phyloP scores from a whole-genome alignment of 2,329 filamentous ascomycete genomes.

The Phaeophleospora eucalypticola region DNA sequence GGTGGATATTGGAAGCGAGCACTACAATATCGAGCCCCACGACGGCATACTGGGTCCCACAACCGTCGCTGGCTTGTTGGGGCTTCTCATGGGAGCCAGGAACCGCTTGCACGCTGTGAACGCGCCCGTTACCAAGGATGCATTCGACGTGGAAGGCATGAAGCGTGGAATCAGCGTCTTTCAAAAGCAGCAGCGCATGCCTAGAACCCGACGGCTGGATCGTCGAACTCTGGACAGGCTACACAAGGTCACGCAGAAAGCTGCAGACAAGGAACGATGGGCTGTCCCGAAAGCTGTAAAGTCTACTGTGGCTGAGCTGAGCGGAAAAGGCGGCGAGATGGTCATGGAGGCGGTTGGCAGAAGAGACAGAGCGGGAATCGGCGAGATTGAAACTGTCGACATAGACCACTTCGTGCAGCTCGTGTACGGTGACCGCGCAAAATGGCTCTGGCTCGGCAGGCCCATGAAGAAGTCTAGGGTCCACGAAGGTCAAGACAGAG shows the following conservation, averaged over 20 bases:
- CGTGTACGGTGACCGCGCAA: constrained; percentile 74
- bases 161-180: constrained; percentile 84
- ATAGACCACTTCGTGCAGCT: constrained; percentile 78
- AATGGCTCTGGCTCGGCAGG: constrained; percentile 95
- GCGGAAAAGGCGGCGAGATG: constrained; percentile 89
- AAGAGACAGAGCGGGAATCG: constrained; percentile 82
- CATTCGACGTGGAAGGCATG: constrained; percentile 77
- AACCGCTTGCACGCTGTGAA: constrained; percentile 83
- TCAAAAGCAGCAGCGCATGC: constrained; percentile 81
- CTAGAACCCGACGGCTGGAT: constrained; percentile 74
- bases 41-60: constrained; percentile 91
- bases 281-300: constrained; percentile 91
- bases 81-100: constrained; percentile 81
- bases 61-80: constrained; percentile 81
- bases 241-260: constrained; percentile 81
- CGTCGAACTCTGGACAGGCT: constrained; percentile 76
- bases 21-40: constrained; percentile 86
- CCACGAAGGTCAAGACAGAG: constrained; percentile 7
- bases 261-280: constrained; percentile 84
- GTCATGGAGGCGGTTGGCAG: constrained; percentile 87
- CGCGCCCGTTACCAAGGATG: constrained; percentile 81
- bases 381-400: constrained; percentile 87
- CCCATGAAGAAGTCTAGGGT: constrained; percentile 56
- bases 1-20: constrained; percentile 85
- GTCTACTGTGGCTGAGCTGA: constrained; percentile 87